A percentile compares a stretch with the other conserved stretches of the same genome.
These are phyloP conservation scores for Brettanomyces sp. DNA, from an alignment of 805 yeast genomes.

Conservation along the genomic window DNA sequence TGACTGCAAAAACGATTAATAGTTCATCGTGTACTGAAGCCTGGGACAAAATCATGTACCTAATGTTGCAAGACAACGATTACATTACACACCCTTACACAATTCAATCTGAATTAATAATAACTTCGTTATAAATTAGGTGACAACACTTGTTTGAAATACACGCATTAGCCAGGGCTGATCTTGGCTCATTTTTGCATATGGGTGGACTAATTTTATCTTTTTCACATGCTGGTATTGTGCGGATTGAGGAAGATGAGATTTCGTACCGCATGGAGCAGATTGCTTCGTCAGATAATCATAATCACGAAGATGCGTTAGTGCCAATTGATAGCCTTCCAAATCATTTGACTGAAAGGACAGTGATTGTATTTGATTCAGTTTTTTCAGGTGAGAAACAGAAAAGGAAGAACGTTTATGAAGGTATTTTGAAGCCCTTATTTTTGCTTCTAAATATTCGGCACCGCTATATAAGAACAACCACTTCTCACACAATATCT, in stretches of 20 bases:
- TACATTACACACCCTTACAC: too few species aligned
- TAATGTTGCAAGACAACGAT: too few species aligned
- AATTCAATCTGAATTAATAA: too few species aligned
- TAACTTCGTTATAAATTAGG: too few species aligned
- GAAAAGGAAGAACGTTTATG: slow-evolving; percentile 28
- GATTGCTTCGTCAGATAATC: neutral
- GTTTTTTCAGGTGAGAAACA: slow-evolving; percentile 39
- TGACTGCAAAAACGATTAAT: too few species aligned
- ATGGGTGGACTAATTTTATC: neutral
- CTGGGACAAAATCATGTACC: too few species aligned
- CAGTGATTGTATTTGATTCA: slow-evolving; percentile 35
- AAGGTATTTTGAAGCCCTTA: slow-evolving; percentile 36
- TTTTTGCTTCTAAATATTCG: slow-evolving; percentile 28
- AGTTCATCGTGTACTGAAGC: too few species aligned
- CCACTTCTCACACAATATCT: slow-evolving; percentile 27
- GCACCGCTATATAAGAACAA: slow-evolving; percentile 26
- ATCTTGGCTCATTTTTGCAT: neutral
- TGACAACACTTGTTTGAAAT: too few species aligned
- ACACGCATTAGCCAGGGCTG: too few species aligned
- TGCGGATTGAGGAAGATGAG: neutral
- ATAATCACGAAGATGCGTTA: neutral
- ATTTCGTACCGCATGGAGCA: neutral
- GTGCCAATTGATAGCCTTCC: slow-evolving; percentile 3
- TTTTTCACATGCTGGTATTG: neutral
- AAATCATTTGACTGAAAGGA: neutral